A percentile compares a stretch with the other conserved stretches of the same genome.
phyloP scores from a whole-genome alignment of 1,284 basidiomycete genomes.

The Cryptococcus neoformans region DNA sequence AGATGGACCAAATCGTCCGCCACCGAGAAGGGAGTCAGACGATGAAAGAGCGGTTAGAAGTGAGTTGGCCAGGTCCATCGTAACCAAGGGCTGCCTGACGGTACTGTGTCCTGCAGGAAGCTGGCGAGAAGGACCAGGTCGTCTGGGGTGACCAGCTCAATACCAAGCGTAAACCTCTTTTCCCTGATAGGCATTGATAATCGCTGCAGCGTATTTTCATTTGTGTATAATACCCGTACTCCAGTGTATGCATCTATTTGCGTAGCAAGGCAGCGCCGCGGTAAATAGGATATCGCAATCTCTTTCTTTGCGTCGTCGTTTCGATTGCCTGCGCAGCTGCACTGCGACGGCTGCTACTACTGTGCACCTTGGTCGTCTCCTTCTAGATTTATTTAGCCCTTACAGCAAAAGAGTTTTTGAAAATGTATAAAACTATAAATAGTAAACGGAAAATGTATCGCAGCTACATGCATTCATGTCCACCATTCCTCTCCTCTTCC shows the following conservation, averaged over 20 bases:
- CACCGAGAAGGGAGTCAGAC: conserved; percentile 23
- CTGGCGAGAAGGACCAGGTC: conserved; percentile 27
- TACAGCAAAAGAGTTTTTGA: no score
- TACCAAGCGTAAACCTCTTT: not conserved
- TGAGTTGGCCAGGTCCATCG: conserved; percentile 7
- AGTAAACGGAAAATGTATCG: no score
- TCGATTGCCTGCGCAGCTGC: no score
- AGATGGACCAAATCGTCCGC: conserved; percentile 40
- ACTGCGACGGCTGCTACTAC: no score
- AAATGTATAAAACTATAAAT: no score
- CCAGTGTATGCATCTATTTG: no score
- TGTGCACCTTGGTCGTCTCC: not conserved
- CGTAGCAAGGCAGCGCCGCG: no score
- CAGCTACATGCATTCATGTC: no score
- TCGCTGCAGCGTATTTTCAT: no score
- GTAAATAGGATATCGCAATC: no score
- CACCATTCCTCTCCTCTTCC: not conserved
- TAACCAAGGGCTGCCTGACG: not conserved
- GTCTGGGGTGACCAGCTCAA: conserved; percentile 30
- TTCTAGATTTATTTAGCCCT: not conserved
- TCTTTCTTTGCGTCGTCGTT: no score
- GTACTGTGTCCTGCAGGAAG: conserved; percentile 10
- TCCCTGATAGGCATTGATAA: not conserved
- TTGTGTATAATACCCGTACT: no score
- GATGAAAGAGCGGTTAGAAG: conserved; percentile 17